Evolutionary conservation across 2,329 filamentous ascomycete species (phyloP), one percentile per base, ranked within the genome.

Genomic region (Didymella keratinophila): DNA sequence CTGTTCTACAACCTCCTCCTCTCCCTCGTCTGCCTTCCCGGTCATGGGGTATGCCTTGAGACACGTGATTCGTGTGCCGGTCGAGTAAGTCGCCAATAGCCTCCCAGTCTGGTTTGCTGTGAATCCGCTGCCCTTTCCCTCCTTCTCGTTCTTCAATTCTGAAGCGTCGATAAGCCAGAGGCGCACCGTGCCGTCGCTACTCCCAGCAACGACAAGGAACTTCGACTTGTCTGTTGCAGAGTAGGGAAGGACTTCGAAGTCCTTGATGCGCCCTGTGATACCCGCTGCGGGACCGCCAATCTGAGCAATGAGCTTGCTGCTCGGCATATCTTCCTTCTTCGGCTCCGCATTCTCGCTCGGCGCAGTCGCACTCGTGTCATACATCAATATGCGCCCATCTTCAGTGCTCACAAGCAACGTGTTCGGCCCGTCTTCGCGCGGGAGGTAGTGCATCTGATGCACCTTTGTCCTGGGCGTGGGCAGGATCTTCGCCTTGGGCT

Each of bases 61-160:
- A 74, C 95, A 98, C 36, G 93, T 98, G 66, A 98, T 93, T 56
- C 95, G 84, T 74, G 94, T 93, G 44, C 89, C 88, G 21, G 93
- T 97, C 77, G 93, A 89, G 71, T 95, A 95, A 30, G 85, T 87
- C 16, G 89, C 92, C 43, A 97, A 74, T 54, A 96, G 74, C 64
- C 79, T 83, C 28, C 91, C 93, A 21, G 91, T 76, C 62, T 86
- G 83, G 28, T 65, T 71, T 8, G 75, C 69, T 7, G 70, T 67
- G 37, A 71, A 72, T 4, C 65, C 68, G 41, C 63, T 62, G 20
- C 56, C 62, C 43, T 67, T 56, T 4, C 43, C 52, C 8, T 60
- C 62, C 2, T 43, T 60, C 8, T 50, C 55, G 2, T 46, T 59
- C 32, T 65, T 37, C 9, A 78, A 58, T 4, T 77, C 72, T 4